These are phyloP conservation scores for Fomitopsis pinicola DNA, from an alignment of 1,284 basidiomycete species.

Conservation along the genomic window DNA sequence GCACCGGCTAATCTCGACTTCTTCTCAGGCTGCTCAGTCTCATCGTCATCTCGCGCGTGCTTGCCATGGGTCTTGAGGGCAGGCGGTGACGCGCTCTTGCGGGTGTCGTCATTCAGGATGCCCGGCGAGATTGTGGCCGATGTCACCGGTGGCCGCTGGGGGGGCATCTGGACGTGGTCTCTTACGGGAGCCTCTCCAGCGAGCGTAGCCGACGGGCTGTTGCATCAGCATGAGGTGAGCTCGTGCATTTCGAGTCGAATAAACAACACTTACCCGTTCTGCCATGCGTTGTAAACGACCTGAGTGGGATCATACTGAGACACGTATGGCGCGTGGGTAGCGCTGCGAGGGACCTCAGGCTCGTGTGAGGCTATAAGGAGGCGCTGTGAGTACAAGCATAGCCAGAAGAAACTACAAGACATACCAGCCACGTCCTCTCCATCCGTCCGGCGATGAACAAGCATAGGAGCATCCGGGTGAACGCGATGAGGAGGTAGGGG, in stretches of 20 bases:
- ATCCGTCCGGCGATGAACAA: neutral
- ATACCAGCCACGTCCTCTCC: neutral
- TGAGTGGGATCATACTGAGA: neutral
- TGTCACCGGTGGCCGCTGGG: neutral
- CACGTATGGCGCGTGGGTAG: neutral
- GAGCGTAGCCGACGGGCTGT: neutral
- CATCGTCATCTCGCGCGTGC: conserved; percentile 25
- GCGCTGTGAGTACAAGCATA: neutral
- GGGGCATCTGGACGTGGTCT: neutral
- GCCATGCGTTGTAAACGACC: neutral
- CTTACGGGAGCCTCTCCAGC: neutral
- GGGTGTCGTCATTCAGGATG: neutral
- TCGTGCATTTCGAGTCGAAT: neutral
- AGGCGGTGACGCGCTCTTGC: neutral
- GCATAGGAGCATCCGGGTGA: neutral
- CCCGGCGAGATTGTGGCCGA: neutral
- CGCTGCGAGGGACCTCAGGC: neutral
- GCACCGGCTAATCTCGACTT: conserved; percentile 47
- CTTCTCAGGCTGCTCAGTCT: conserved; percentile 33
- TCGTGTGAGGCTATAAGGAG: neutral
- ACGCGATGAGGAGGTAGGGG: neutral
- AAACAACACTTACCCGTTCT: neutral
- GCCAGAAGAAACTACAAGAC: neutral
- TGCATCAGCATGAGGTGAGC: conserved; percentile 1
- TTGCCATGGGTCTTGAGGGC: conserved; percentile 6